Conservation (phyloP, 2,329 filamentous ascomycete genomes). For the Grosmannia penicillata region DNA sequence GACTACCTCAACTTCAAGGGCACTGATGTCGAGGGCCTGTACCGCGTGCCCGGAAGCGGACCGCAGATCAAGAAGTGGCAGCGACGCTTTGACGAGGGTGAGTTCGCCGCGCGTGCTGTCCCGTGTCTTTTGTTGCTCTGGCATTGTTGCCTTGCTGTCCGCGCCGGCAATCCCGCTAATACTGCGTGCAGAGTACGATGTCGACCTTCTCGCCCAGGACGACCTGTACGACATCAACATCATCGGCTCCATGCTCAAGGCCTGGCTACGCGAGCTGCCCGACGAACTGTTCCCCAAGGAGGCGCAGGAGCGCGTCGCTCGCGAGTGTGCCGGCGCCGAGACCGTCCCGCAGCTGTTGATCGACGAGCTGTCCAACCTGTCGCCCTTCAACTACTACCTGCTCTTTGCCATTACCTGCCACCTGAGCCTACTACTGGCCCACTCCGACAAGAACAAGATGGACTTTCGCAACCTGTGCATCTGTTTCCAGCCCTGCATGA, state of each 20-base stretch:
- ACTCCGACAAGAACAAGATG: slow-evolving; percentile 96
- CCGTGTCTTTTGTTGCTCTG: not conserved
- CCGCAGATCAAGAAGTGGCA: slow-evolving; percentile 91
- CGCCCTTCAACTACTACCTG: slow-evolving; percentile 94
- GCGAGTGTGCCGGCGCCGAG: slow-evolving; percentile 65
- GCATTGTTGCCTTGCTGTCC: no score
- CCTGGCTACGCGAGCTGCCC: slow-evolving; percentile 87
- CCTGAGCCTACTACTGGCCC: slow-evolving; percentile 76
- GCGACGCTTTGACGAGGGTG: slow-evolving; percentile 74
- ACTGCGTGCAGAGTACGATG: slow-evolving; percentile 53
- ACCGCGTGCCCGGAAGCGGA: slow-evolving; percentile 80
- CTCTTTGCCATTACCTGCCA: slow-evolving; percentile 96
- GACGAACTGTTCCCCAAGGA: slow-evolving; percentile 85
- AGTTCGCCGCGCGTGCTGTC: slow-evolving; percentile 13
- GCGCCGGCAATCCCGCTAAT: not conserved
- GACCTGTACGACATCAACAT: slow-evolving; percentile 95
- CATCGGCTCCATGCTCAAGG: slow-evolving; percentile 89
- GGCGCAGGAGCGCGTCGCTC: slow-evolving; percentile 64
- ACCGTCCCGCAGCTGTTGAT: slow-evolving; percentile 73
- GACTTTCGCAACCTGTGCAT: slow-evolving; percentile 91
- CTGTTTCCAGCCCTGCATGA: slow-evolving; percentile 94
- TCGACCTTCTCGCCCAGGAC: slow-evolving; percentile 75
- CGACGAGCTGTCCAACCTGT: slow-evolving; percentile 79
- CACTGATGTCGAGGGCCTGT: slow-evolving; percentile 84
- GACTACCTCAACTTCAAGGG: slow-evolving; percentile 94